phyloP scores from a whole-genome alignment of 192 early-diverging fungal genomes.

The Phycomyces nitens region DNA sequence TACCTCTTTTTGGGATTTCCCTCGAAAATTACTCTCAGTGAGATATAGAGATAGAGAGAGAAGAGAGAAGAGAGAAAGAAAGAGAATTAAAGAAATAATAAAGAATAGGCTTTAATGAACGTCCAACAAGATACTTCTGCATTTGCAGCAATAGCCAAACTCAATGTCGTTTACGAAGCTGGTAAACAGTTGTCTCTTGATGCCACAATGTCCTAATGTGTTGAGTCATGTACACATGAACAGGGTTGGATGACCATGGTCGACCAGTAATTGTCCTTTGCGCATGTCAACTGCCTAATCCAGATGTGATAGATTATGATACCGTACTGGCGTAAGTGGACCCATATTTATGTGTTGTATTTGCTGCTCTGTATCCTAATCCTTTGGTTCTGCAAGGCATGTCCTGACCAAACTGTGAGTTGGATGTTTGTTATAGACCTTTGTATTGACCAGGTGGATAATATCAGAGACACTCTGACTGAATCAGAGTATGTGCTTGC shows the following conservation, averaged over 20 bases:
- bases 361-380: neutral
- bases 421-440: neutral
- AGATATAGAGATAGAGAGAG: too few species aligned
- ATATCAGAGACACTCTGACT: conserved; percentile 70
- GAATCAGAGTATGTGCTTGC: conserved; percentile 89
- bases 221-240: neutral
- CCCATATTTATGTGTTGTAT: neutral
- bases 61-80: too few species aligned
- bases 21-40: too few species aligned
- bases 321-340: conserved; percentile 63
- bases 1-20: too few species aligned
- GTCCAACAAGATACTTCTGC: too few species aligned
- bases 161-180: conserved; percentile 39
- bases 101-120: too few species aligned
- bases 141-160: neutral
- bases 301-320: conserved; percentile 77
- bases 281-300: conserved; percentile 83
- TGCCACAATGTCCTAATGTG: too few species aligned
- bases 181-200: too few species aligned
- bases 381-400: neutral
- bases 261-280: conserved; percentile 79
- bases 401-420: conserved; percentile 2
- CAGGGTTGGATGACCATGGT: conserved; percentile 82
- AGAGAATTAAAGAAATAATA: too few species aligned
- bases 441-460: neutral